Percentiles rank a stretch among this genome's conserved stretches.
Evolutionary conservation across 2,329 filamentous ascomycete species (phyloP).

Genomic region (Colletotrichum sp.): DNA sequence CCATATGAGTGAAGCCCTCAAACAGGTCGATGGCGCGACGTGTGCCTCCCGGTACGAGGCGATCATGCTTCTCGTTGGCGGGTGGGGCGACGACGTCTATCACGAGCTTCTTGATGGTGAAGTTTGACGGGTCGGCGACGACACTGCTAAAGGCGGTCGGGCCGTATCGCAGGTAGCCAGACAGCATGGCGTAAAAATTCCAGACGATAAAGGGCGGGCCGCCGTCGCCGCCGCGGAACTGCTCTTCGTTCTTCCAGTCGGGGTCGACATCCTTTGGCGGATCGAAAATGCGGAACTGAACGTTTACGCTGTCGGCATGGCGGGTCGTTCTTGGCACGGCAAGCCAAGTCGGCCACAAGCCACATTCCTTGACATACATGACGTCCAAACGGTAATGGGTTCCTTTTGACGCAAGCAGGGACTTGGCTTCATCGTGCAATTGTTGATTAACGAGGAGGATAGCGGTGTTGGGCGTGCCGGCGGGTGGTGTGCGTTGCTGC

Average conservation of each 20-base stretch:
- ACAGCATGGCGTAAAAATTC: conserved; percentile 23
- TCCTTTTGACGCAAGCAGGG: conserved; percentile 10
- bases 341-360: conserved; percentile 25
- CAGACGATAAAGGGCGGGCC: conserved; percentile 21
- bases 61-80: conserved; percentile 15
- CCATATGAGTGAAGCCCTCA: conserved; percentile 10
- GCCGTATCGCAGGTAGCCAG: conserved; percentile 18
- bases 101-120: conserved; percentile 18
- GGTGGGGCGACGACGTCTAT: conserved; percentile 20
- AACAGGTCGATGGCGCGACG: conserved; percentile 10
- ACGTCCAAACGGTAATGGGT: conserved; percentile 21
- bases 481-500: background rate
- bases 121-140: conserved; percentile 4
- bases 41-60: conserved; percentile 11
- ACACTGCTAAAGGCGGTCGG: conserved; percentile 17
- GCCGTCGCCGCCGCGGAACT: conserved; percentile 19
- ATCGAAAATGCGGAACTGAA: conserved; percentile 24
- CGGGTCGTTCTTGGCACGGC: conserved; percentile 19
- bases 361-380: conserved; percentile 25
- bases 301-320: conserved; percentile 16
- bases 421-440: conserved; percentile 19
- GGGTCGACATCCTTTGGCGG: conserved; percentile 18
- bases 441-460: conserved; percentile 23
- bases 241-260: conserved; percentile 21
- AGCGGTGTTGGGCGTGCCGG: conserved; percentile 14